Evolutionary conservation across 2,329 filamentous ascomycete species (phyloP), one percentile per base, ranked within the genome.

Genomic region (Clarireedia monteithiana): DNA sequence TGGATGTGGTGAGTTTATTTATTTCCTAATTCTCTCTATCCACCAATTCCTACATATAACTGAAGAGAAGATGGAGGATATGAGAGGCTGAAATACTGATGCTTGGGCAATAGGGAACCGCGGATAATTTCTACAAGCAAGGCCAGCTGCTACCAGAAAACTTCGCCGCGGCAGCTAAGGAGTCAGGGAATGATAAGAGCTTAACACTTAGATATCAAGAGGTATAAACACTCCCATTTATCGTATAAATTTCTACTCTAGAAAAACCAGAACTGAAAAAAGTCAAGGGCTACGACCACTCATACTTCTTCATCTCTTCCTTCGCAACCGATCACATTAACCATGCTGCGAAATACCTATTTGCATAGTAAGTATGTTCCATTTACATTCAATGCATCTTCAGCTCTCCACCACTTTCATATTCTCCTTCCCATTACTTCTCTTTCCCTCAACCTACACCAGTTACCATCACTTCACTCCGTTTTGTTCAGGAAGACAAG

Each of bases 121-220:
- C 83, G 24, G 94, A 99, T 77, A 90, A 92, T 73, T 99, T 97
- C 73, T 97, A 97, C 76, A 92, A 96, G 77, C 85, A 95, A 71
- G 83, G 84, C 48, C 94, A 99, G 73, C 78, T 99, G 56, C 80
- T 97, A 44, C 94, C 92, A 0, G 94, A 99, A 79, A 97, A 97
- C 73, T 84, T 99, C 53, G 82, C 87, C 62, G 80, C 83, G 66
- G 91, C 88, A 12, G 90, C 85, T 58, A 85, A 89, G 74, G 84
- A 87, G 62, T 81, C 83, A 26, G 89, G 89, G 20, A 78, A 90
- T 52, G 74, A 77, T 59, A 77, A 82, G 58, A 88, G 87, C 9
- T 74, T 96, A 60, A 82, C 82, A 53, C 74, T 97, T 61, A 82
- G 92, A 67, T 94, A 92, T 77, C 92, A 96, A 70, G 79, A 87